These are phyloP conservation scores for Chytriomyces hyalinus DNA, from an alignment of 192 early-diverging fungal species.

Conservation along the genomic window DNA sequence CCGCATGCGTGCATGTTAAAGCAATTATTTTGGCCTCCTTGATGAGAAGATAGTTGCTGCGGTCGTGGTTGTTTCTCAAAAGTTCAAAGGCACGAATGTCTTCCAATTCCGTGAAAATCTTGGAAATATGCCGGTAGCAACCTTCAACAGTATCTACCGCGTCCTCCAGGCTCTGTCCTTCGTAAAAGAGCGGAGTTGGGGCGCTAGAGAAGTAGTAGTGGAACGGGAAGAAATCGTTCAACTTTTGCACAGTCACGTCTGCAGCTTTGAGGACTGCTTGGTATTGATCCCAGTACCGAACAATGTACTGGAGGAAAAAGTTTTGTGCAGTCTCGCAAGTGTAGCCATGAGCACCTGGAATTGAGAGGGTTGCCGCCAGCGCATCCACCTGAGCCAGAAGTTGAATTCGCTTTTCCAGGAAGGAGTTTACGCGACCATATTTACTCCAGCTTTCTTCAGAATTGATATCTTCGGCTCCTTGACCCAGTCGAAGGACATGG, in stretches of 20 bases:
- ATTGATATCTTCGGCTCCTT: slow-evolving; percentile 89
- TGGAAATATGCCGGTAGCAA: slow-evolving; percentile 81
- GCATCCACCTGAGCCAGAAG: slow-evolving; percentile 79
- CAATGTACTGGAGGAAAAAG: slow-evolving; percentile 82
- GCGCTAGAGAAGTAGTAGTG: slow-evolving; percentile 72
- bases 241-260: slow-evolving; percentile 40
- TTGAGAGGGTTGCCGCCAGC: slow-evolving; percentile 74
- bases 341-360: slow-evolving; percentile 85
- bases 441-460: slow-evolving; percentile 82
- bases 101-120: slow-evolving; percentile 85
- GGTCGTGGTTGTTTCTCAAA: slow-evolving; percentile 74
- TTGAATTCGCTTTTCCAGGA: slow-evolving; percentile 76
- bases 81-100: slow-evolving; percentile 96
- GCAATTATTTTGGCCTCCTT: slow-evolving; percentile 97
- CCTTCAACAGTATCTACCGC: slow-evolving; percentile 69
- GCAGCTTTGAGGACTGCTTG: slow-evolving; percentile 36
- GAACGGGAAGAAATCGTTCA: slow-evolving; percentile 81
- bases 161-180: slow-evolving; percentile 53
- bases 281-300: slow-evolving; percentile 77
- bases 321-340: slow-evolving; percentile 93
- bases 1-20: slow-evolving; percentile 97
- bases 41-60: slow-evolving; percentile 89
- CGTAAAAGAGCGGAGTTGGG: slow-evolving; percentile 73
- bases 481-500: slow-evolving; percentile 93
- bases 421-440: slow-evolving; percentile 92